A percentile compares a stretch with the other conserved stretches of the same genome.
Conservation (phyloP, 805 yeast species). For the Ascoidea asiatica region DNA sequence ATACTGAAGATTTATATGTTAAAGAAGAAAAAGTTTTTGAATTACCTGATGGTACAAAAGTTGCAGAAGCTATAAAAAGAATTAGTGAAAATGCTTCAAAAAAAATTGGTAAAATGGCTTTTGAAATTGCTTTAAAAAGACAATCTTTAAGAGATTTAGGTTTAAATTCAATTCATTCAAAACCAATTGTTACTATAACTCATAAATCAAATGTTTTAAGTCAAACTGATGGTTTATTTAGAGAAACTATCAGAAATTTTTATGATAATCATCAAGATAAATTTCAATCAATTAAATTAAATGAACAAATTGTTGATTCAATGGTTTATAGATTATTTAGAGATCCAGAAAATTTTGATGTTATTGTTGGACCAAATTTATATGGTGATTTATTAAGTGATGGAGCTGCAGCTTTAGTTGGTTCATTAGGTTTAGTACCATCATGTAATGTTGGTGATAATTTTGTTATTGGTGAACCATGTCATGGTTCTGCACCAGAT, state of each 20-base stretch:
- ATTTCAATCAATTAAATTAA: constrained; percentile 51
- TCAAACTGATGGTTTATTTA: constrained; percentile 87
- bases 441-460: constrained; percentile 94
- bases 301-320: constrained; percentile 96
- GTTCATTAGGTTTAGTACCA: constrained; percentile 96
- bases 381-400: constrained; percentile 95
- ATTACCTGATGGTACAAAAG: constrained; percentile 69
- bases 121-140: constrained; percentile 87
- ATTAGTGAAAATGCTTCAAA: constrained; percentile 79
- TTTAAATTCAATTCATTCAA: constrained; percentile 32
- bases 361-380: constrained; percentile 95
- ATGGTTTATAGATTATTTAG: constrained; percentile 99
- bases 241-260: constrained; percentile 65
- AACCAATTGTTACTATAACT: constrained; percentile 75
- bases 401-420: constrained; percentile 97
- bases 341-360: constrained; percentile 95
- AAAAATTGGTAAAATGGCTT: constrained; percentile 81
- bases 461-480: constrained; percentile 97
- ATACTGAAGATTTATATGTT: constrained; percentile 94
- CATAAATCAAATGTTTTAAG: constrained; percentile 94
- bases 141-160: constrained; percentile 61
- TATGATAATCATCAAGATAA: constrained; percentile 39
- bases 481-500: constrained; percentile 99
- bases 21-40: constrained; percentile 77
- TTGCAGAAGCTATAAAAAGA: constrained; percentile 97